A percentile compares a stretch with the other conserved stretches of the same genome.
phyloP scores from a whole-genome alignment of 331 rosid genomes.

The Cydonia oblonga region DNA sequence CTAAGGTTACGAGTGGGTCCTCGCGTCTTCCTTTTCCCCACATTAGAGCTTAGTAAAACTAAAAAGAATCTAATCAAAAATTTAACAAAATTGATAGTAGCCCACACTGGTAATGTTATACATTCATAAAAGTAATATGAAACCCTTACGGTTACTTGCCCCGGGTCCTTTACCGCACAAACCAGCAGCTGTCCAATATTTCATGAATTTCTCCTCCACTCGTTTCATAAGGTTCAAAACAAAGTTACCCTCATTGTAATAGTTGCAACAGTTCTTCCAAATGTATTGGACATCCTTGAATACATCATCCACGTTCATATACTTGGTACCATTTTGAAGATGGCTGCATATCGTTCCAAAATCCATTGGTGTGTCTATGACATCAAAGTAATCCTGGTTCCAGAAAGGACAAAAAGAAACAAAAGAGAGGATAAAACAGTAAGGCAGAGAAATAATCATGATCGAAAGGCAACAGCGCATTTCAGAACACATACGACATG shows the following conservation, averaged over 20 bases:
- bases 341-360: constrained; percentile 84
- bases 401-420: neutral
- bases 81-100: neutral
- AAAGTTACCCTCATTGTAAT: constrained; percentile 91
- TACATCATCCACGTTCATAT: constrained; percentile 62
- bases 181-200: constrained; percentile 88
- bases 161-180: constrained; percentile 45
- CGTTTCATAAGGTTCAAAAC: constrained; percentile 90
- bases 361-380: constrained; percentile 92
- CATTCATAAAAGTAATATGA: neutral
- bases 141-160: constrained; percentile 44
- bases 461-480: neutral
- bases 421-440: neutral
- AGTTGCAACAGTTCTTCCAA: constrained; percentile 86
- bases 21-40: neutral
- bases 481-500: neutral
- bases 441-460: neutral
- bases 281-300: constrained; percentile 78
- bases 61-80: neutral
- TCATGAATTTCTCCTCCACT: constrained; percentile 83
- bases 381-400: constrained; percentile 90
- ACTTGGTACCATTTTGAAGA: constrained; percentile 65
- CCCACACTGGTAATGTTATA: neutral
- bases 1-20: constrained; percentile 6
- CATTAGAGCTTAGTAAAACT: neutral